Conservation (phyloP, 2,329 filamentous ascomycete genomes). For the Berkeleyomyces rouxiae region DNA sequence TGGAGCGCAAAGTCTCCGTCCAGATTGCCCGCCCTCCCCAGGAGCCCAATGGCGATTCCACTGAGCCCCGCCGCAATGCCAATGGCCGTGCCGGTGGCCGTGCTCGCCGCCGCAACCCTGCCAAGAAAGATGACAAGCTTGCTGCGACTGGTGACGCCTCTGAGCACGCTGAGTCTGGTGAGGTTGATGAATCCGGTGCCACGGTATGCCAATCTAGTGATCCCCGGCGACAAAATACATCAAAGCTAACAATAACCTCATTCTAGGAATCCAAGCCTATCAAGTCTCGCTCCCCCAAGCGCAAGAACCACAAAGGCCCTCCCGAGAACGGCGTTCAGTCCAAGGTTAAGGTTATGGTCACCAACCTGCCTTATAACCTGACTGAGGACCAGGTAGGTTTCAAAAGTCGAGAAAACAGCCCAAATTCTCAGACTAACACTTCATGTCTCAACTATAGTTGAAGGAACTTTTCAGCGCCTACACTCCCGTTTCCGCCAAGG, state of each 20-base stretch:
- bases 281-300: constrained; percentile 25
- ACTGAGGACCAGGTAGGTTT: constrained; percentile 78
- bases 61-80: constrained; percentile 44
- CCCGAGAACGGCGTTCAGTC: constrained; percentile 94
- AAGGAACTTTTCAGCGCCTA: constrained; percentile 94
- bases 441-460: constrained; percentile 40
- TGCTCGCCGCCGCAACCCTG: constrained; percentile 43
- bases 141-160: constrained; percentile 18
- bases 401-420: background rate
- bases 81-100: constrained; percentile 52
- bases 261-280: constrained; percentile 42
- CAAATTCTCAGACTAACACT: background rate
- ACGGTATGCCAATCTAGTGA: constrained; percentile 1
- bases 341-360: constrained; percentile 99
- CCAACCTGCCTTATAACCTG: constrained; percentile 95
- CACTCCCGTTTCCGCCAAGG: constrained; percentile 88
- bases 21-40: constrained; percentile 97
- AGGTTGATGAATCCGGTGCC: constrained; percentile 30
- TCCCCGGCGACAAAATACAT: background rate
- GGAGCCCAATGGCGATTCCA: constrained; percentile 61
- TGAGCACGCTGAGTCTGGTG: constrained; percentile 24
- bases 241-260: background rate
- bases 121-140: constrained; percentile 30
- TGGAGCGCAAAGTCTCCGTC: constrained; percentile 97
- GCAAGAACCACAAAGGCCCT: constrained; percentile 55